A percentile compares a stretch with the other conserved stretches of the same genome.
Evolutionary conservation across 768 basidiomycete species (phyloP).

Genomic region (Pleurotus platypus): DNA sequence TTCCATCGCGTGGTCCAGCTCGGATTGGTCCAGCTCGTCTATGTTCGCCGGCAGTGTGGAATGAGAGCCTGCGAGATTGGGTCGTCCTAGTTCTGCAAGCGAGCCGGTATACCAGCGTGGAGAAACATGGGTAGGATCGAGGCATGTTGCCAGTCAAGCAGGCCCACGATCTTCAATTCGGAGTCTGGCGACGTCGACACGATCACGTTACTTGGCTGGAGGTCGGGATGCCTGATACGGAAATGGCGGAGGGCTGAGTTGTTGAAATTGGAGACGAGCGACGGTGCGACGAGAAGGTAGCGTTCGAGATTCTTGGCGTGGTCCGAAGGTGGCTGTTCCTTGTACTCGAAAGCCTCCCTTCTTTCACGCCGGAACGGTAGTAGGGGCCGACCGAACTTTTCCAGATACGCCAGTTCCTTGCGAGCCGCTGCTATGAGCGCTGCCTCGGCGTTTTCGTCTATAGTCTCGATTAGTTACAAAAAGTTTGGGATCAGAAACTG

Average conservation of each 20-base stretch:
- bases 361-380: conserved; percentile 37
- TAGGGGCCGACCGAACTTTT: conserved; percentile 44
- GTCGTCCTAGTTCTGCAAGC: conserved; percentile 46
- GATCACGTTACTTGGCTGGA: conserved; percentile 46
- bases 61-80: conserved; percentile 30
- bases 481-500: conserved; percentile 19
- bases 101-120: conserved; percentile 38
- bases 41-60: conserved; percentile 38
- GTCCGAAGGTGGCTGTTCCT: conserved; percentile 36
- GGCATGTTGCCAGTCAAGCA: conserved; percentile 56
- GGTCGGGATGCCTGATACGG: conserved; percentile 52
- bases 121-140: conserved; percentile 51
- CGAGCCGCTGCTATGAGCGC: conserved; percentile 36
- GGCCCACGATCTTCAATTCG: conserved; percentile 31
- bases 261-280: conserved; percentile 32
- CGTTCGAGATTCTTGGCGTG: conserved; percentile 47
- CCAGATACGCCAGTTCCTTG: conserved; percentile 48
- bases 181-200: conserved; percentile 44
- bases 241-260: conserved; percentile 35
- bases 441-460: conserved; percentile 41
- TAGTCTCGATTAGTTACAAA: conserved; percentile 24
- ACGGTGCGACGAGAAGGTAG: conserved; percentile 45
- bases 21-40: conserved; percentile 34
- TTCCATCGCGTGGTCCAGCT: conserved; percentile 26
- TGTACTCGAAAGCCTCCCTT: conserved; percentile 41